Evolutionary conservation across 768 basidiomycete species (phyloP).

Genomic region (Auricularia heimuer): DNA sequence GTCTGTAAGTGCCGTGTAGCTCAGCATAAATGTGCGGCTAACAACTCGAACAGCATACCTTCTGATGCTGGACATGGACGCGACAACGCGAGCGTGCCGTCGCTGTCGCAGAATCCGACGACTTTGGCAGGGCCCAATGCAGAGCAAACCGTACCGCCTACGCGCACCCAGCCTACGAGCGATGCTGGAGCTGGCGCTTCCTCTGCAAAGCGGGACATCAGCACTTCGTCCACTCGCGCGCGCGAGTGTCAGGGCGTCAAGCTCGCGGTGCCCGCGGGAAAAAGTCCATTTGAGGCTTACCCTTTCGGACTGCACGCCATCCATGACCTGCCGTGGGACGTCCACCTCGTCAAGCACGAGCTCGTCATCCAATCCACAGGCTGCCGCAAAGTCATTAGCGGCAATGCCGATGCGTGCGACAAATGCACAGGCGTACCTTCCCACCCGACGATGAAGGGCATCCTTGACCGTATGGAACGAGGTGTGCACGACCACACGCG

Average conservation of each 20-base stretch:
- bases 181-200: too few species aligned
- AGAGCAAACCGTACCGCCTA: too few species aligned
- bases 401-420: background rate
- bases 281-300: slow-evolving; percentile 9
- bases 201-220: too few species aligned
- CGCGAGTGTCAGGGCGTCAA: slow-evolving; percentile 4
- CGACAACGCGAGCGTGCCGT: too few species aligned
- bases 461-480: slow-evolving; percentile 11
- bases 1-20: too few species aligned
- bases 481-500: slow-evolving; percentile 12
- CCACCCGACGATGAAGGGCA: slow-evolving; percentile 8
- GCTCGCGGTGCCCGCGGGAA: slow-evolving; percentile 5
- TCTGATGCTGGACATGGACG: too few species aligned
- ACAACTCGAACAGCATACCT: too few species aligned
- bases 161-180: too few species aligned
- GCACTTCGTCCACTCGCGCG: background rate
- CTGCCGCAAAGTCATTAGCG: slow-evolving; percentile 4
- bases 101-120: too few species aligned
- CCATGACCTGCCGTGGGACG: slow-evolving; percentile 9
- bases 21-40: too few species aligned
- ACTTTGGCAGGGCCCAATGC: too few species aligned
- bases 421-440: background rate
- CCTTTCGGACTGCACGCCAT: slow-evolving; percentile 10
- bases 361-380: background rate
- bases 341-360: background rate